A percentile compares a stretch with the other conserved stretches of the same genome.
Conservation (phyloP, 176 grass and related monocot genomes). For the Tuctoria greenei region DNA sequence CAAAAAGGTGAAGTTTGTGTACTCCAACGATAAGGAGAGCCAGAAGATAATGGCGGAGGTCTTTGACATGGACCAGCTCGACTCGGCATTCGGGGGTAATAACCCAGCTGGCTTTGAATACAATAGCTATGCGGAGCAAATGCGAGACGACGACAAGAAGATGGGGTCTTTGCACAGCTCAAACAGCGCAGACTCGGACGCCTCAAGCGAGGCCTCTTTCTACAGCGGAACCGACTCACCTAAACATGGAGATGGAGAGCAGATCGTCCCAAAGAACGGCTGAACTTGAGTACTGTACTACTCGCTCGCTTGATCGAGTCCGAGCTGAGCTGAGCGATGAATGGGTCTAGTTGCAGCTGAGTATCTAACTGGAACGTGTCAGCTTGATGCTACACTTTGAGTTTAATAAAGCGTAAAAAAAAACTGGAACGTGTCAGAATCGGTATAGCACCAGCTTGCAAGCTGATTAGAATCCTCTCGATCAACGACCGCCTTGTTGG, state of each 20-base stretch:
- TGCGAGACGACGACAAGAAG: slow-evolving; percentile 66
- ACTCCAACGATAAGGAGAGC: slow-evolving; percentile 64
- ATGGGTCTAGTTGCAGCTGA: background rate
- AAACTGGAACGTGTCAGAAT: slow-evolving; percentile 3
- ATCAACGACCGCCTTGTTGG: background rate
- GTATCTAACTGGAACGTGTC: slow-evolving; percentile 14
- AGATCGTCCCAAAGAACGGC: background rate
- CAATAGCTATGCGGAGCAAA: slow-evolving; percentile 52
- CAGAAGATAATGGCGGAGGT: slow-evolving; percentile 80
- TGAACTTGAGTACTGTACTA: background rate
- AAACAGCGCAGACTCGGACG: slow-evolving; percentile 26
- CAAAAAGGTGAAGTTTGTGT: slow-evolving; percentile 84
- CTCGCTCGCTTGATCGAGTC: background rate
- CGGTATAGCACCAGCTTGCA: background rate
- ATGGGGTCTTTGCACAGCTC: slow-evolving; percentile 41
- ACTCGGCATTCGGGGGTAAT: slow-evolving; percentile 58
- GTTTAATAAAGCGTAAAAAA: too few relatives aligned
- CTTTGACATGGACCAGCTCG: slow-evolving; percentile 69
- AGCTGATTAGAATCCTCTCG: slow-evolving; percentile 21
- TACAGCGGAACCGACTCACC: slow-evolving; percentile 49
- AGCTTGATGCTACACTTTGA: too few relatives aligned
- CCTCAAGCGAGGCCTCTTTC: slow-evolving; percentile 61
- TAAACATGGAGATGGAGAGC: slow-evolving; percentile 23
- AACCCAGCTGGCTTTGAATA: slow-evolving; percentile 62
- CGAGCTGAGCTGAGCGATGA: background rate